Percentiles rank a stretch among this genome's conserved stretches.
phyloP scores from a whole-genome alignment of 2,329 filamentous ascomycete species.

The Monosporascus sp. region DNA sequence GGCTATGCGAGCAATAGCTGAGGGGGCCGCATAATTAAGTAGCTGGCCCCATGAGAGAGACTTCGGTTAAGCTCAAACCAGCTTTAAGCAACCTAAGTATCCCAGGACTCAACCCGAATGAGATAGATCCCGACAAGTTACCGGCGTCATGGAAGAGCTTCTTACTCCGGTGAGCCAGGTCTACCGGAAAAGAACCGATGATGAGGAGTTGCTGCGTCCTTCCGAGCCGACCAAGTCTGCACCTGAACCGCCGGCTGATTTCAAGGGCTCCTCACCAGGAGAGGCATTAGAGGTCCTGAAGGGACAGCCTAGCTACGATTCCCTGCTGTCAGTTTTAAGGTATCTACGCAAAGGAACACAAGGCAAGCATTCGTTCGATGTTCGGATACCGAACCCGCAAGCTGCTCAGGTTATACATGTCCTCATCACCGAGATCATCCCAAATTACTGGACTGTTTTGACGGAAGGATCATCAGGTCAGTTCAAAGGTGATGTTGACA shows the following conservation, averaged over 20 bases:
- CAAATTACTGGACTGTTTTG: constrained; percentile 75
- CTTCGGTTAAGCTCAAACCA: neutral
- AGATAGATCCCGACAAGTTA: neutral
- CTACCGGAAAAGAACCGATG: constrained; percentile 36
- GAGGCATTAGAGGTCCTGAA: constrained; percentile 58
- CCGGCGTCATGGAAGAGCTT: constrained; percentile 47
- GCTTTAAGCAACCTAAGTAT: neutral
- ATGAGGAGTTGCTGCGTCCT: constrained; percentile 35
- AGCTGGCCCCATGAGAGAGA: too few relatives aligned
- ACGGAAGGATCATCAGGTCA: constrained; percentile 35
- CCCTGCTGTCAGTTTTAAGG: constrained; percentile 46
- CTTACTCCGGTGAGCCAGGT: constrained; percentile 50
- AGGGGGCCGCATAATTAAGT: too few relatives aligned
- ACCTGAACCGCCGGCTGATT: constrained; percentile 9
- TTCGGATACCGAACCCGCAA: constrained; percentile 59
- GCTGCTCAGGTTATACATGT: constrained; percentile 71
- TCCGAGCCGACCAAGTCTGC: constrained; percentile 20
- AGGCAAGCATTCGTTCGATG: constrained; percentile 40
- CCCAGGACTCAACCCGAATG: constrained; percentile 1
- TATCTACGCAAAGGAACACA: constrained; percentile 40
- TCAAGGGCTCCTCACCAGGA: constrained; percentile 30
- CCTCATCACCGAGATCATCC: constrained; percentile 68
- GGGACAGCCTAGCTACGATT: constrained; percentile 56
- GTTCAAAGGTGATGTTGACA: constrained; percentile 33
- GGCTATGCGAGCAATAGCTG: too few relatives aligned